phyloP scores from a whole-genome alignment of 1,284 basidiomycete species.

The Irpex sp. region DNA sequence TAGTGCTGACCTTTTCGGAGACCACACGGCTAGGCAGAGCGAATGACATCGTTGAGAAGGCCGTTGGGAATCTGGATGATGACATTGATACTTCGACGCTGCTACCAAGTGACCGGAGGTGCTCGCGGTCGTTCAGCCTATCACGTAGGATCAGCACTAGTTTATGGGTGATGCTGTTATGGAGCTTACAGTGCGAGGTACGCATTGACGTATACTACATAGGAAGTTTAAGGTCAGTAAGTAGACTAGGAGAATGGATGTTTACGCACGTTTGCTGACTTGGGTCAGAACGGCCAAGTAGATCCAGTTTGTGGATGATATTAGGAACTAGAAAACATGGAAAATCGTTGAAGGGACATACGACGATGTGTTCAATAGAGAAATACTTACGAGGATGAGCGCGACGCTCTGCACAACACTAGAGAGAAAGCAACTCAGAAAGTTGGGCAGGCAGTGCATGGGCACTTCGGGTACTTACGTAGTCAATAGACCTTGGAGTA shows the following conservation, averaged over 20 bases:
- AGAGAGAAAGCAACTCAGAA: neutral
- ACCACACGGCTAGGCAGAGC: neutral
- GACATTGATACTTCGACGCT: neutral
- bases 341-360: neutral
- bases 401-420: neutral
- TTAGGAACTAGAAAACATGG: neutral
- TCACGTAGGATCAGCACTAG: neutral
- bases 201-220: slow-evolving; percentile 5
- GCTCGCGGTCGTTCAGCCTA: slow-evolving; percentile 2
- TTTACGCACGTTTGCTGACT: slow-evolving; percentile 3
- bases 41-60: neutral
- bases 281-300: neutral
- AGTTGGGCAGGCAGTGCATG: neutral
- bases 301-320: neutral
- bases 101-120: neutral
- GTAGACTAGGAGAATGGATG: neutral
- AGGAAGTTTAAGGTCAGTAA: neutral
- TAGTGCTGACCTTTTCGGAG: neutral
- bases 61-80: neutral
- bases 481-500: slow-evolving; percentile 2
- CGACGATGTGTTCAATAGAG: neutral
- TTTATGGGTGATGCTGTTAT: neutral
- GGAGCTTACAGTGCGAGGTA: slow-evolving; percentile 6
- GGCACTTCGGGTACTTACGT: neutral
- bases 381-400: neutral